Base-by-base conservation (phyloP, 345 rosid genomes). In the Physaria fendleri region DNA sequence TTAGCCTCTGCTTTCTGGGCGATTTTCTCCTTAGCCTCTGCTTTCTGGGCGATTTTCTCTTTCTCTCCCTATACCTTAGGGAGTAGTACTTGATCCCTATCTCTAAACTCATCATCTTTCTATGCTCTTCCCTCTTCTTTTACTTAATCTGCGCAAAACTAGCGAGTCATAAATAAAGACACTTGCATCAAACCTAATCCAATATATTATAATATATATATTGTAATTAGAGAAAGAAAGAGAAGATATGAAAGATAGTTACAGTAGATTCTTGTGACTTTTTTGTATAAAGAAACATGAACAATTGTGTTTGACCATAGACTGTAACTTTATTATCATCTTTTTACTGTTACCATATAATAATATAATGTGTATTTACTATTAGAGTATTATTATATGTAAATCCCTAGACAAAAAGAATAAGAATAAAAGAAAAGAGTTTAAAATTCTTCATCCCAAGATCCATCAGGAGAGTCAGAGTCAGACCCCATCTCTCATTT, bases 1-100 rank as follows among this genome's bases (percentile, higher is more conserved):
- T 81, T 78, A 78, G 95, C 82, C 90, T 76, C 78, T 81, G 84
- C 81, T 10, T 73, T 38, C 51, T 77, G 95, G 90, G 95, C 81
- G 81, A 76, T 66, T 75, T 73, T 79, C 78, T 74, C 77, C 56
- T 33, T 63, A n/a, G n/a, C n/a, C n/a, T n/a, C n/a, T n/a, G 83
- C 81, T n/a, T 73, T 38, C 51, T 77, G 95, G 90, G 95, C 81
- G 81, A 76, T 66, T 75, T 73, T 79, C 78, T 74, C 77, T 59
- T 33, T 63, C 45, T 45, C 67, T 43, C 55, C 48, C 65, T 38
- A 66, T 23, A 59, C 64, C 59, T 64, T 21, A 64, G 70, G 69
- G 55, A 41, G 54, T 49, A 47, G n/a, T n/a, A n/a, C n/a, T 59
- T 58, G 38, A 49, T 69, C 47, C 68, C n/a, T n/a, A n/a, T n/a